Evolutionary conservation across 2,329 filamentous ascomycete genomes (phyloP).

Genomic region (Paramyrothecium sp.): DNA sequence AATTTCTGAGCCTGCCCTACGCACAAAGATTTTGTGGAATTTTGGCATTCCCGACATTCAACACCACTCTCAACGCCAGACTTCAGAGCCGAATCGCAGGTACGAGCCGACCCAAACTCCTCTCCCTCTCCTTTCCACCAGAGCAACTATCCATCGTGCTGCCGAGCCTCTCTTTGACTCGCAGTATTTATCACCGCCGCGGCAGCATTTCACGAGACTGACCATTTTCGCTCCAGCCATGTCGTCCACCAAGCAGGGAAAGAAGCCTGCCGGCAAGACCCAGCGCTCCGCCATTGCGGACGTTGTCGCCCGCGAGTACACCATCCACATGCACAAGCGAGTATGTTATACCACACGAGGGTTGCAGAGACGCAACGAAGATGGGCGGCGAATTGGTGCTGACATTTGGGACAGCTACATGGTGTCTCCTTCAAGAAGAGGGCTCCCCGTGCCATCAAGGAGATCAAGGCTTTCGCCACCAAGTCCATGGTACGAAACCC

Average conservation of each 20-base stretch:
- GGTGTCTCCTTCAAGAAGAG: conserved; percentile 99
- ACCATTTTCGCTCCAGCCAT: conserved; percentile 32
- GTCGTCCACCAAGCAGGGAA: conserved; percentile 33
- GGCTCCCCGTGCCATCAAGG: conserved; percentile 97
- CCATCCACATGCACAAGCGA: conserved; percentile 99
- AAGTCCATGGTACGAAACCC: conserved; percentile 84
- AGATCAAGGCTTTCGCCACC: conserved; percentile 93
- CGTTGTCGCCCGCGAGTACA: conserved; percentile 99
- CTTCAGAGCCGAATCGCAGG: conserved; percentile 39
- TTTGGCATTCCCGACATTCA: conserved; percentile 28
- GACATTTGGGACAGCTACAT: conserved; percentile 67
- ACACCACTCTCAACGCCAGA: conserved; percentile 37
- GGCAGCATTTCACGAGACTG: conserved; percentile 20
- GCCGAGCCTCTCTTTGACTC: neutral
- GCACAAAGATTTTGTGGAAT: conserved; percentile 42
- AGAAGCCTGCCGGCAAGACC: conserved; percentile 37
- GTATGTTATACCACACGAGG: conserved; percentile 26
- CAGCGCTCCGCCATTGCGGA: conserved; percentile 95
- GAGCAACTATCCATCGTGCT: neutral
- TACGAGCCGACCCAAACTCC: conserved; percentile 29
- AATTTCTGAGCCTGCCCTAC: conserved; percentile 38
- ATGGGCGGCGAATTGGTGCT: conserved; percentile 6
- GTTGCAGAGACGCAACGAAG: conserved; percentile 8
- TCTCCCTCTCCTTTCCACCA: conserved; percentile 1
- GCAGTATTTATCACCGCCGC: conserved; percentile 11